These are phyloP conservation scores for Globisporangium apiculatum DNA, from an alignment of 352 stramenopile species.

Conservation along the genomic window DNA sequence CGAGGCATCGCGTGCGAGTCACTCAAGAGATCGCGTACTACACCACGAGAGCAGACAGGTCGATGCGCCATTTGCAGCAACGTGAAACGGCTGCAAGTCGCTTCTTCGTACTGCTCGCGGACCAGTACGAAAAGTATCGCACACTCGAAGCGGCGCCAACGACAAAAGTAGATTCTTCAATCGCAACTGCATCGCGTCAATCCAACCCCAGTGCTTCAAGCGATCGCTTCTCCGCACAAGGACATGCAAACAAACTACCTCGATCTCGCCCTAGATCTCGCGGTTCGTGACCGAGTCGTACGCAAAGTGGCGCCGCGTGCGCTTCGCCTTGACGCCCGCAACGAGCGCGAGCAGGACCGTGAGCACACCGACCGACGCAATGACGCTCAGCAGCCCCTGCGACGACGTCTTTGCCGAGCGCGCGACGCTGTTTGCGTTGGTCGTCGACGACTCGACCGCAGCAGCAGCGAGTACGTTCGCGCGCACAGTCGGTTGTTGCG, in stretches of 20 bases:
- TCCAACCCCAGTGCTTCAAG: no score
- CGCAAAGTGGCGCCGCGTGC: slow-evolving; percentile 28
- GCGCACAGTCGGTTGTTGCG: slow-evolving; percentile 6
- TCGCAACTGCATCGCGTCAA: no score
- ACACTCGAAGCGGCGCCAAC: no score
- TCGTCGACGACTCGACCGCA: slow-evolving; percentile 7
- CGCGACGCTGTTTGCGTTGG: background rate
- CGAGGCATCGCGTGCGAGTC: no score
- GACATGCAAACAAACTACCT: background rate
- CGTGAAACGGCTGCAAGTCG: no score
- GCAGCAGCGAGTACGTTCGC: background rate
- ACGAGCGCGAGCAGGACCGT: slow-evolving; percentile 25
- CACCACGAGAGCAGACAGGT: no score
- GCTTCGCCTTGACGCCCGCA: slow-evolving; percentile 21
- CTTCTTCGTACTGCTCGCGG: no score
- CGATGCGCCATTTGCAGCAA: no score
- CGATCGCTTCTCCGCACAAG: no score
- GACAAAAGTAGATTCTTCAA: no score
- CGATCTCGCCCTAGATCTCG: slow-evolving; percentile 10
- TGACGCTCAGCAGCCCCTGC: slow-evolving; percentile 7
- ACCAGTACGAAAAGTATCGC: no score
- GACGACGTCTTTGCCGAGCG: background rate
- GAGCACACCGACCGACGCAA: slow-evolving; percentile 18
- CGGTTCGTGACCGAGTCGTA: slow-evolving; percentile 48
- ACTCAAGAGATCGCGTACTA: no score